Conservation (phyloP, 2,329 filamentous ascomycete species). For the Hypoxylon sp. region DNA sequence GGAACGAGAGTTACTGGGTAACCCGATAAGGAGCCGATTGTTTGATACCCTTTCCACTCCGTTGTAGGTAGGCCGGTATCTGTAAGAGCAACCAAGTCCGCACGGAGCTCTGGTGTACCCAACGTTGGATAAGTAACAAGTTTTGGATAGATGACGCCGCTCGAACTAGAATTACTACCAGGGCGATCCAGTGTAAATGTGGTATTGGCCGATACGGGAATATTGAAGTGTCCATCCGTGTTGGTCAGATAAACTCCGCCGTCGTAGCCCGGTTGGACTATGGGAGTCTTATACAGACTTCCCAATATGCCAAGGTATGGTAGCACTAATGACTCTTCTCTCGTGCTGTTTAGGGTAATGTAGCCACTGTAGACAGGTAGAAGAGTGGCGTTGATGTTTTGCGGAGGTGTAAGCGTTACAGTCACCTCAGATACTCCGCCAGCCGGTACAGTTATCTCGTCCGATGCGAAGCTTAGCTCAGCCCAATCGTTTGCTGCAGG, state of each 20-base stretch:
- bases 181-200: slow-evolving; percentile 15
- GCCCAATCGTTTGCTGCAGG: slow-evolving; percentile 22
- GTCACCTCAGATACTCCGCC: slow-evolving; percentile 6
- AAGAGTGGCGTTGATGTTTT: slow-evolving; percentile 10
- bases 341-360: slow-evolving; percentile 17
- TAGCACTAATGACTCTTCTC: slow-evolving; percentile 5
- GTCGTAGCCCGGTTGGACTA: no score
- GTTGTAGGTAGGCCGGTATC: slow-evolving; percentile 14
- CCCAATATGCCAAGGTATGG: slow-evolving; percentile 20
- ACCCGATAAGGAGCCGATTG: slow-evolving; percentile 6
- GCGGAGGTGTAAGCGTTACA: slow-evolving; percentile 12
- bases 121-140: slow-evolving; percentile 4
- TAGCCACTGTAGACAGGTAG: slow-evolving; percentile 21
- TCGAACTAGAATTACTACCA: slow-evolving; percentile 5
- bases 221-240: slow-evolving; percentile 12
- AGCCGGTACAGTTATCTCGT: slow-evolving; percentile 14
- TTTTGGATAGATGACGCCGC: slow-evolving; percentile 9
- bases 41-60: slow-evolving; percentile 12
- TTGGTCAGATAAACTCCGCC: slow-evolving; percentile 7
- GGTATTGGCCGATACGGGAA: background rate
- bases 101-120: slow-evolving; percentile 8
- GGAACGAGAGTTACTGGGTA: slow-evolving; percentile 13
- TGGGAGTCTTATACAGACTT: no score
- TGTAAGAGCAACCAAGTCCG: slow-evolving; percentile 11
- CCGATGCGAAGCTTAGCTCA: slow-evolving; percentile 16